Percentiles rank a stretch among this genome's conserved stretches.
Evolutionary conservation across 176 grass and related monocot genomes (phyloP).

Genomic region (Triticum timopheevii): DNA sequence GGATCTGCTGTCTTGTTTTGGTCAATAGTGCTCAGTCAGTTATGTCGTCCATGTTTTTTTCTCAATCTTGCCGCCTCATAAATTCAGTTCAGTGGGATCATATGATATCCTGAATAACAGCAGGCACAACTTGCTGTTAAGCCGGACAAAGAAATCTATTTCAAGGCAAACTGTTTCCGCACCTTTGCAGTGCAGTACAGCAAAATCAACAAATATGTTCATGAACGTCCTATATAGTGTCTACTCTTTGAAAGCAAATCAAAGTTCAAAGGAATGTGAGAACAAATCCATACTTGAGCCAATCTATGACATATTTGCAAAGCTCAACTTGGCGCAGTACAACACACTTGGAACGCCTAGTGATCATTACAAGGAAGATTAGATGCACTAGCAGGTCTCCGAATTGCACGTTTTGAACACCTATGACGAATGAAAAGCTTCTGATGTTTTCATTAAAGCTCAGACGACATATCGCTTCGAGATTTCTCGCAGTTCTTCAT

Average conservation of each 20-base stretch:
- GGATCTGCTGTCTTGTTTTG: too few relatives aligned
- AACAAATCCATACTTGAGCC: background rate
- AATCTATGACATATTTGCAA: slow-evolving; percentile 32
- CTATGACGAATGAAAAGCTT: slow-evolving; percentile 19
- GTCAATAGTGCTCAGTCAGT: too few relatives aligned
- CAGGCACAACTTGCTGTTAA: background rate
- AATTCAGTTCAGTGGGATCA: too few relatives aligned
- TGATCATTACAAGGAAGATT: background rate
- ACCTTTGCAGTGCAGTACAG: background rate
- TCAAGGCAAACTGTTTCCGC: background rate
- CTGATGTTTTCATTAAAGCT: slow-evolving; percentile 17
- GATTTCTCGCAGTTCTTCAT: background rate
- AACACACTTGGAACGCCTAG: slow-evolving; percentile 10
- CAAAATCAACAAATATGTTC: background rate
- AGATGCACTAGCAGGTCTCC: background rate
- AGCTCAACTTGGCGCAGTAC: background rate
- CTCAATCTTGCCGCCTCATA: too few relatives aligned
- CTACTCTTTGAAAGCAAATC: background rate
- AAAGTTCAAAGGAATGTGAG: background rate
- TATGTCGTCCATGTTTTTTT: too few relatives aligned
- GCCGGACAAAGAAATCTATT: background rate
- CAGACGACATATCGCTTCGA: background rate
- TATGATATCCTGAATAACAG: background rate
- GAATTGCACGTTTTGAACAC: slow-evolving; percentile 12
- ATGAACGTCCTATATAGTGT: background rate